Evolutionary conservation across 2,329 filamentous ascomycete species (phyloP).

Genomic region (Colletotrichum falcatum): DNA sequence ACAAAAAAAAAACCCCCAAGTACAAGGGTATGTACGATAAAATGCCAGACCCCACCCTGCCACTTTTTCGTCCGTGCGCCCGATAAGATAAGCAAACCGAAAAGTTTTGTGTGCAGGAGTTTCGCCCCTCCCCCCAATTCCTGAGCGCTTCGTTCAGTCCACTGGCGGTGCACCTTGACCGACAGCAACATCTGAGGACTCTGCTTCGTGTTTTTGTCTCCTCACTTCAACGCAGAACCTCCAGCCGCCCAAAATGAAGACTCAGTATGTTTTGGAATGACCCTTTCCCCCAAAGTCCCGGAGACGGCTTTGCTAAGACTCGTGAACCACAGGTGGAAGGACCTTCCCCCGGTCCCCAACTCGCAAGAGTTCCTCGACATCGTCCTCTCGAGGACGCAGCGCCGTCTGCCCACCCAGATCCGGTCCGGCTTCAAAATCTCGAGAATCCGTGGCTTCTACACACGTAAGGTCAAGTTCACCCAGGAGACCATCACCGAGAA

Average conservation of each 20-base stretch:
- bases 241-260: constrained; percentile 41
- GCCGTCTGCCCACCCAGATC: constrained; percentile 94
- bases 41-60: background rate
- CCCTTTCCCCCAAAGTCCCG: no score
- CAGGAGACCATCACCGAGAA: constrained; percentile 98
- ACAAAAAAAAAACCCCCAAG: background rate
- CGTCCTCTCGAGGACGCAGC: constrained; percentile 92
- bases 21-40: background rate
- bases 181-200: constrained; percentile 39
- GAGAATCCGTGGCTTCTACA: constrained; percentile 66
- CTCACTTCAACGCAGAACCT: constrained; percentile 25
- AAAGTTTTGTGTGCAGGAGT: constrained; percentile 38
- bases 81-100: constrained; percentile 46
- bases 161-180: constrained; percentile 33
- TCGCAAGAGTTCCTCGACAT: constrained; percentile 98
- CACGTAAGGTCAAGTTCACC: constrained; percentile 95
- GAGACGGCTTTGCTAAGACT: constrained; percentile 5
- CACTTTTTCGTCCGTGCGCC: constrained; percentile 12
- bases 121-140: constrained; percentile 28
- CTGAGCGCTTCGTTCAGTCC: constrained; percentile 25
- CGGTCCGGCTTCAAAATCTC: constrained; percentile 93
- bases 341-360: constrained; percentile 89
- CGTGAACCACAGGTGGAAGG: constrained; percentile 65
- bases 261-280: constrained; percentile 28
- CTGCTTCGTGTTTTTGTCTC: constrained; percentile 27